phyloP scores from a whole-genome alignment of 768 basidiomycete species.

The Leucogyrophana mollusca region DNA sequence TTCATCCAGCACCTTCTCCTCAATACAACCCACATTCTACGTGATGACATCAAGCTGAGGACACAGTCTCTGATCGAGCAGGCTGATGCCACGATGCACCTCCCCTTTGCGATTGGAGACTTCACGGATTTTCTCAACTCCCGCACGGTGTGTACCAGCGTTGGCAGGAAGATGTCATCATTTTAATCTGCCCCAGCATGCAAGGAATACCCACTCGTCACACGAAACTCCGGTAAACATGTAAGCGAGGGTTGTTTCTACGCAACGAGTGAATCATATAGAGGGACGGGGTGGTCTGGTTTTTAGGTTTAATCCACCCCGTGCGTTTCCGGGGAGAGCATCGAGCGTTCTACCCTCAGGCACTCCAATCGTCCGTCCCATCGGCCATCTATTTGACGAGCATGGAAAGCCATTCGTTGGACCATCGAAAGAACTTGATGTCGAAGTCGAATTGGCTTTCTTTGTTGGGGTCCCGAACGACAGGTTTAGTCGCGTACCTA shows the following conservation, averaged over 20 bases:
- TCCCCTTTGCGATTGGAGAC: slow-evolving; percentile 4
- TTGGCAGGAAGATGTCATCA: not conserved
- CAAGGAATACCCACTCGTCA: slow-evolving; percentile 3
- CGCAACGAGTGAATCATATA: no score
- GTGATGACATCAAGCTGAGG: not conserved
- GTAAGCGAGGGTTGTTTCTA: no score
- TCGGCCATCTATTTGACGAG: slow-evolving; percentile 1
- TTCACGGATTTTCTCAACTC: slow-evolving; percentile 4
- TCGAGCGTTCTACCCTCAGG: slow-evolving; percentile 1
- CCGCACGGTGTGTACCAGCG: not conserved
- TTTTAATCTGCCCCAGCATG: not conserved
- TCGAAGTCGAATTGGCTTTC: slow-evolving; percentile 4
- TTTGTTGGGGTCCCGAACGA: slow-evolving; percentile 2
- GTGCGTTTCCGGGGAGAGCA: not conserved
- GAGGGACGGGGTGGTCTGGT: no score
- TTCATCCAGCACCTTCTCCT: slow-evolving; percentile 3
- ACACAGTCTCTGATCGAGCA: not conserved
- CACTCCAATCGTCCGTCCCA: slow-evolving; percentile 1
- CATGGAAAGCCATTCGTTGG: not conserved
- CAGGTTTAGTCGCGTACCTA: slow-evolving; percentile 1
- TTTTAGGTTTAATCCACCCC: slow-evolving; percentile 4
- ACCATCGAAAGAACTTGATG: slow-evolving; percentile 1
- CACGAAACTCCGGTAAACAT: not conserved
- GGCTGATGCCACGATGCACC: slow-evolving; percentile 1
- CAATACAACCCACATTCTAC: not conserved